Conservation (phyloP, 2,329 filamentous ascomycete genomes). For the Hirsutella thompsonii region DNA sequence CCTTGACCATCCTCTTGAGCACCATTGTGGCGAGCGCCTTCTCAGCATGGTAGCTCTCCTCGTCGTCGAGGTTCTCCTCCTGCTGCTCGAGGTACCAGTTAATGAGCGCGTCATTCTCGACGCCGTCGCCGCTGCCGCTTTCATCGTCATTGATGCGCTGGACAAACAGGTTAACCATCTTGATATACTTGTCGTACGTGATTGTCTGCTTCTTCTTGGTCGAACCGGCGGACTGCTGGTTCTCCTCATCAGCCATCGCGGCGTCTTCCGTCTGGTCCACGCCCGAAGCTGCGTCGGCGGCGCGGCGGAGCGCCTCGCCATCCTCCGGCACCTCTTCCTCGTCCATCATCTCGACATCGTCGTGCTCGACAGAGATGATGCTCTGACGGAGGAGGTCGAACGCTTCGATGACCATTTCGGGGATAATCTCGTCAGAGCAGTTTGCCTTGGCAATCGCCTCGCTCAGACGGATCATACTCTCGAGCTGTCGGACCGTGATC, state of each 20-base stretch:
- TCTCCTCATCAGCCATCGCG: slow-evolving; percentile 25
- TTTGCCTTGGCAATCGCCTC: slow-evolving; percentile 99
- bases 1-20: slow-evolving; percentile 91
- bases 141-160: slow-evolving; percentile 77
- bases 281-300: slow-evolving; percentile 25
- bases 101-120: slow-evolving; percentile 69
- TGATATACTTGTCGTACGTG: slow-evolving; percentile 88
- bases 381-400: slow-evolving; percentile 84
- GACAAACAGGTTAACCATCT: slow-evolving; percentile 78
- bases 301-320: slow-evolving; percentile 28
- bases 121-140: slow-evolving; percentile 60
- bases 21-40: slow-evolving; percentile 67
- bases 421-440: slow-evolving; percentile 80
- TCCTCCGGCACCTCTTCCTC: slow-evolving; percentile 42
- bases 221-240: slow-evolving; percentile 22
- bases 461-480: slow-evolving; percentile 87
- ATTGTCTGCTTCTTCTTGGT: slow-evolving; percentile 64
- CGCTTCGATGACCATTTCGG: slow-evolving; percentile 80
- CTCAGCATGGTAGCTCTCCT: slow-evolving; percentile 73
- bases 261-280: slow-evolving; percentile 34
- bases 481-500: slow-evolving; percentile 91
- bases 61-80: slow-evolving; percentile 66
- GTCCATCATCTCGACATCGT: slow-evolving; percentile 89
- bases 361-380: slow-evolving; percentile 96
- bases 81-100: slow-evolving; percentile 89